These are phyloP conservation scores for Colletotrichum camelliae DNA, from an alignment of 2,329 filamentous ascomycete species.

Conservation along the genomic window DNA sequence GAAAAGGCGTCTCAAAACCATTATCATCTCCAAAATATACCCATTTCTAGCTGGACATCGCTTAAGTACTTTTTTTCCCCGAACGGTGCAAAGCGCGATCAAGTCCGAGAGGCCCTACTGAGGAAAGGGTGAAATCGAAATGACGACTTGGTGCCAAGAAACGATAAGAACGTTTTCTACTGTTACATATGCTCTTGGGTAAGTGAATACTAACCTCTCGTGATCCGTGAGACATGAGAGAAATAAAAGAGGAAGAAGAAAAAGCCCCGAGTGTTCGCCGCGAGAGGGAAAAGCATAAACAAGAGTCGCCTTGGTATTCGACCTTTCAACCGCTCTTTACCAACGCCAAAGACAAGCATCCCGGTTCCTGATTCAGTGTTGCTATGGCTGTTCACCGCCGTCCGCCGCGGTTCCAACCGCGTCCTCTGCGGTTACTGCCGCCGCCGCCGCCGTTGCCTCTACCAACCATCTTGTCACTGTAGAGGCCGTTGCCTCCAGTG, in stretches of 20 bases:
- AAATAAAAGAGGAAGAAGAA: not conserved
- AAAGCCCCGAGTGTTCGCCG: not conserved
- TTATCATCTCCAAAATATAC: not conserved
- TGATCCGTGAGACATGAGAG: not conserved
- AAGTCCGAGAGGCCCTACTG: not conserved
- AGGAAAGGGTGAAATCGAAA: not conserved
- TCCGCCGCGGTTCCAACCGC: slow-evolving; percentile 19
- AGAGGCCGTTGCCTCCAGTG: slow-evolving; percentile 40
- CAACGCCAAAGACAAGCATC: not conserved
- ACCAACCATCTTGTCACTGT: slow-evolving; percentile 54
- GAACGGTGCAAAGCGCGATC: not conserved
- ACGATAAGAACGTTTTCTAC: not conserved
- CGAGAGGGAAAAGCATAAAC: not conserved
- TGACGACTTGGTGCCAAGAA: not conserved
- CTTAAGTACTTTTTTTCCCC: not conserved
- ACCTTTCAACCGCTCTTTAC: slow-evolving; percentile 2
- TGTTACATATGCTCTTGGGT: not conserved
- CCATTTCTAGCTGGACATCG: not conserved
- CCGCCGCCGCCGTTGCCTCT: not conserved
- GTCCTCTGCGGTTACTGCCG: slow-evolving; percentile 25
- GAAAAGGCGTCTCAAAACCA: not conserved
- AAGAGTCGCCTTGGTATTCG: not conserved
- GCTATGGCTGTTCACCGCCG: not conserved
- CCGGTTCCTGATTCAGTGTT: not conserved
- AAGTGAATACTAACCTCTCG: not conserved